A percentile compares a stretch with the other conserved stretches of the same genome.
phyloP scores from a whole-genome alignment of 805 yeast genomes.

The Lipomyces orientalis region DNA sequence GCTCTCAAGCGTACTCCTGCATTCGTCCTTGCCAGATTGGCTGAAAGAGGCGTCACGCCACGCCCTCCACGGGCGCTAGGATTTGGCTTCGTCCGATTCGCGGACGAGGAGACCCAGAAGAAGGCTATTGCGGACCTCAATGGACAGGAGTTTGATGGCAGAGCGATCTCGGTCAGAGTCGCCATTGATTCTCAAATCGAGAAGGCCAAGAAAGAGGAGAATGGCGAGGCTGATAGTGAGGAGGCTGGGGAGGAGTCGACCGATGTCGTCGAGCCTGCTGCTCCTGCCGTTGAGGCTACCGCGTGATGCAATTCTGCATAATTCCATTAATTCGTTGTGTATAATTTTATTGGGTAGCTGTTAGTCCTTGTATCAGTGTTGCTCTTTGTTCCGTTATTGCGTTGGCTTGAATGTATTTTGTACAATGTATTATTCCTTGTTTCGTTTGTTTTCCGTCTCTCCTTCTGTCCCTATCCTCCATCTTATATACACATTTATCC shows the following conservation, averaged over 20 bases:
- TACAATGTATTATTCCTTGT: slow-evolving; percentile 5
- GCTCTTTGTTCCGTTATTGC: slow-evolving; percentile 1
- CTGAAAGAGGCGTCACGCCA: slow-evolving; percentile 54
- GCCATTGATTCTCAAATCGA: slow-evolving; percentile 63
- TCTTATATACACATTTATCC: background rate
- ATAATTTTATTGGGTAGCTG: background rate
- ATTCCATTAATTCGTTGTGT: background rate
- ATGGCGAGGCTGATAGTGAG: slow-evolving; percentile 10
- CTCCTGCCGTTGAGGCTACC: slow-evolving; percentile 18
- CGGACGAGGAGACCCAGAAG: slow-evolving; percentile 65
- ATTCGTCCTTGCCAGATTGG: slow-evolving; percentile 52
- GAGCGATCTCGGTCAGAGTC: slow-evolving; percentile 67
- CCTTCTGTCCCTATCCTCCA: background rate
- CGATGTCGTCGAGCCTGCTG: slow-evolving; percentile 19
- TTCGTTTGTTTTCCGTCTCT: background rate
- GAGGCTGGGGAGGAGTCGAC: slow-evolving; percentile 14
- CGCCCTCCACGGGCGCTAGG: slow-evolving; percentile 63
- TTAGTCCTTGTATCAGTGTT: slow-evolving; percentile 1
- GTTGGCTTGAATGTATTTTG: slow-evolving; percentile 7
- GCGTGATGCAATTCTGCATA: background rate
- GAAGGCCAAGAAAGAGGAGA: slow-evolving; percentile 40
- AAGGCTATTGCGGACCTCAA: slow-evolving; percentile 74
- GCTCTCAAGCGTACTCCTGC: slow-evolving; percentile 59
- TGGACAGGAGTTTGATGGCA: slow-evolving; percentile 66
- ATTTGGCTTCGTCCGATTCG: slow-evolving; percentile 64